Base-by-base conservation (phyloP, 1,139 yeast genomes). In the Candida glucosophila region DNA sequence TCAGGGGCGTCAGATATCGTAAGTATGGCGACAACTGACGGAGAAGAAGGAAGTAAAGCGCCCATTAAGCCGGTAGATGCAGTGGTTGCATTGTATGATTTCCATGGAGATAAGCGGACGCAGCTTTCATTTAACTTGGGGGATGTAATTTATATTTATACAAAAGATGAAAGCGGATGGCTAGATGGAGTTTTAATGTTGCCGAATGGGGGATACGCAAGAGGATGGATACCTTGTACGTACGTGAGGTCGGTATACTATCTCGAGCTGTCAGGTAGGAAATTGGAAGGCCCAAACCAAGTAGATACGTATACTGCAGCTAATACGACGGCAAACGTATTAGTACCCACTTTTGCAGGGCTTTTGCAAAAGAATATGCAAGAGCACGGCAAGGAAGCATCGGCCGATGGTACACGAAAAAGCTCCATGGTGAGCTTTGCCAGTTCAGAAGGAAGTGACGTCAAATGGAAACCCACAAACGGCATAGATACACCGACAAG, bases 211-310 rank as follows among this genome's bases (percentile, higher is more conserved):
- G 68, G 58, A 10, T 50, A 67, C 7, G 49, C 55, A 10, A 57
- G 88, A 40, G 90, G 90, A 34, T 79, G 90, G 90, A 77, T 79
- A 49, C 86, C 88, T n/a, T 64, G 63, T 28, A 66, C 67, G 27
- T 71, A 66, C 46, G 73, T 72, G 11, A 58, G 71, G 23, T 52
- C 67, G 2, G 69, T 64, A 15, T 57, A 62, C 36, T 62, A 63
- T 35, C 68, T 63, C 17, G 69, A 64, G 34, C 71, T 70, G 5
- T 59, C 61, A 5, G 46, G 62, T 29, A 58, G 57, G 34, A 52
- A 58, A 35, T 41, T 62, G 31, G 58, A 54, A 34, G 48, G 52
- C 30, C 57, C 59, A 29, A 58, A 59, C 37, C 69, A 64, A 32
- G 44, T 64, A 20, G 71, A 63, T 35, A 47, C 60, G 12, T 49